Conservation (phyloP, 2,329 filamentous ascomycete species). For the Aureobasidium leucospermi region DNA sequence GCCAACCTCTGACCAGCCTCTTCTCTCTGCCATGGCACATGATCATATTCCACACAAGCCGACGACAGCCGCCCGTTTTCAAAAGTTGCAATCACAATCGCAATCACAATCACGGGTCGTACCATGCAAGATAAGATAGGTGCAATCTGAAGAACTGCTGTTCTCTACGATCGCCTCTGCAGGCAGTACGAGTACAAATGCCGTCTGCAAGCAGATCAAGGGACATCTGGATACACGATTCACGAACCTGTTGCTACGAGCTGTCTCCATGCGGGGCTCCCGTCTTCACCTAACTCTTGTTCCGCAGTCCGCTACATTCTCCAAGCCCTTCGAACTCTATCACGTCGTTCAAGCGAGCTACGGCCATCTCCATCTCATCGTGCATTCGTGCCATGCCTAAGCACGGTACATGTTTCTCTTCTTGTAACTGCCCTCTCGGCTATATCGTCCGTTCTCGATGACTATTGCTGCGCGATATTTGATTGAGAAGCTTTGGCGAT, state of each 20-base stretch:
- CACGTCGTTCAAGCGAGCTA: background rate
- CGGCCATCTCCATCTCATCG: background rate
- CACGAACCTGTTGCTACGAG: background rate
- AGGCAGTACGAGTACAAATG: background rate
- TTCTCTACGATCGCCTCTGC: no score
- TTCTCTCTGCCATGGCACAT: background rate
- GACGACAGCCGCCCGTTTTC: background rate
- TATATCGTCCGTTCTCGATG: background rate
- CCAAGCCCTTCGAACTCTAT: constrained; percentile 3
- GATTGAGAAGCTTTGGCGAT: background rate
- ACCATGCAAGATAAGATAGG: background rate
- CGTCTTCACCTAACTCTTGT: background rate
- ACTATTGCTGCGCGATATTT: constrained; percentile 3
- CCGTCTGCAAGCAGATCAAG: background rate
- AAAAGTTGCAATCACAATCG: background rate
- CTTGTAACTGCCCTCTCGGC: background rate
- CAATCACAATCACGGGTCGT: background rate
- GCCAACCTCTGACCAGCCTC: background rate
- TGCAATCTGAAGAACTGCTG: background rate
- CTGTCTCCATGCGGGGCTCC: background rate
- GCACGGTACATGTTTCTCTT: background rate
- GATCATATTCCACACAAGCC: background rate
- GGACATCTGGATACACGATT: background rate
- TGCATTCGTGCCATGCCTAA: background rate
- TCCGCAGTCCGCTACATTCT: background rate